These are phyloP conservation scores for Isabelozyma heimii DNA, from an alignment of 805 yeast species.

Conservation along the genomic window DNA sequence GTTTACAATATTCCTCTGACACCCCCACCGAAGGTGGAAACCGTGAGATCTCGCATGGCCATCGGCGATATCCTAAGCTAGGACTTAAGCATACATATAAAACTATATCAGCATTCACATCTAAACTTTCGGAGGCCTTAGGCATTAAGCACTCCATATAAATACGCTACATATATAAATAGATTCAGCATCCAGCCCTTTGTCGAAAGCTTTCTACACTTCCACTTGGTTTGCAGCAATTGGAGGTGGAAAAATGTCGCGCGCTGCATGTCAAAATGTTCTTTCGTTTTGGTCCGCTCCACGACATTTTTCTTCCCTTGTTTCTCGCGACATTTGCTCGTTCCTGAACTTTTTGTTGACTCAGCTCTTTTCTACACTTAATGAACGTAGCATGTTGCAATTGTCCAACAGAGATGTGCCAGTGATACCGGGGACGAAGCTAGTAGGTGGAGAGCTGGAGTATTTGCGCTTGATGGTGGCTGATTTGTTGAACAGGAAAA, in stretches of 20 bases:
- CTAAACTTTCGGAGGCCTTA: too few relatives aligned
- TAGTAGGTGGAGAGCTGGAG: constrained; percentile 68
- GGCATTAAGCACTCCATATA: too few relatives aligned
- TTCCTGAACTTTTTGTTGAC: too few relatives aligned
- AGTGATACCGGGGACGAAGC: constrained; percentile 78
- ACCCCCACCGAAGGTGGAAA: neutral
- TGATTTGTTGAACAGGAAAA: constrained; percentile 51
- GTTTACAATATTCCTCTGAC: constrained; percentile 4
- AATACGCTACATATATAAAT: too few relatives aligned
- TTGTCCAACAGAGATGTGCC: constrained; percentile 62
- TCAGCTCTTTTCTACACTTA: neutral
- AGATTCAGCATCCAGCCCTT: too few relatives aligned
- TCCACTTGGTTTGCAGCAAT: too few relatives aligned
- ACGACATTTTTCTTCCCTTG: neutral
- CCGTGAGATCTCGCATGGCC: constrained; percentile 14
- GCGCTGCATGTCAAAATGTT: neutral
- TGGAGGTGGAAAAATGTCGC: too few relatives aligned
- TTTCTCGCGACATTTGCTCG: too few relatives aligned
- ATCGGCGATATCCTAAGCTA: constrained; percentile 18
- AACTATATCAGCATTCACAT: too few relatives aligned
- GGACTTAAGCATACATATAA: neutral
- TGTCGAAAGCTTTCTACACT: too few relatives aligned
- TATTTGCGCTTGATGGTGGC: constrained; percentile 71
- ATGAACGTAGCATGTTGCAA: constrained; percentile 24
- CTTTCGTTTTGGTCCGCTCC: neutral